Evolutionary conservation across 768 basidiomycete species (phyloP), one percentile per base, ranked within the genome.

Genomic region (Termitomyces sp.): DNA sequence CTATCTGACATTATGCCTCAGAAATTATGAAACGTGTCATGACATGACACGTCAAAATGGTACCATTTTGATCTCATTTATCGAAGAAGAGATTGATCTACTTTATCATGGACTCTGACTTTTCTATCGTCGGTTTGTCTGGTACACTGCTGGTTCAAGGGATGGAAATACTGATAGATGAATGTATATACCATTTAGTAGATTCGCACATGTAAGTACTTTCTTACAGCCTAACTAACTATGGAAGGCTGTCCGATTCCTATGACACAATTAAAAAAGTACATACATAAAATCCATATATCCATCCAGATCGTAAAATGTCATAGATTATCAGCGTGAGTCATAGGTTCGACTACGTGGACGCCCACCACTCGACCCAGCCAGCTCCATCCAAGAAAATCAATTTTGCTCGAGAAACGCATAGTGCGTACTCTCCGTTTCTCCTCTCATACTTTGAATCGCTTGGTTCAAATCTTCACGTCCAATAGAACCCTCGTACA

Each of bases 391-490:
- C 90, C 51, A 89, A 64, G 65, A 92, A 91, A 29, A 94, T 90
- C 78, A 29, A 94, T 90, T 78, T 87, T 90, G 74, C 88, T 90
- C 54, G 89, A 68, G 3, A 85, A 87, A 48, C 85, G 75, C 8
- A 68, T 64, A 20, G 76, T 75, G 47, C 82, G 77, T 28, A 70
- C 72, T 59, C 84, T 75, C 47, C 82, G 76, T 67, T 78, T 82
- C 36, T 85, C 81, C 82, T 45, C 83, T 81, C 76, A 94, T 81
- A 60, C 86, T 92, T 18, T 89, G 85, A 41, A 98, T 88, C 2
- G 89, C 90, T 64, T 90, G 82, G 62, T 98, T 93, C 33, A 96
- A 72, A 55, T 88, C 88, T 10, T 94, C 94, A 37, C 87, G 82
- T 7, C 86, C 85, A 59, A 90, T 67, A 2, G 90, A 87, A 34